A percentile compares a stretch with the other conserved stretches of the same genome.
Conservation (phyloP, 1,139 yeast species). For the Geotrichum siamense region DNA sequence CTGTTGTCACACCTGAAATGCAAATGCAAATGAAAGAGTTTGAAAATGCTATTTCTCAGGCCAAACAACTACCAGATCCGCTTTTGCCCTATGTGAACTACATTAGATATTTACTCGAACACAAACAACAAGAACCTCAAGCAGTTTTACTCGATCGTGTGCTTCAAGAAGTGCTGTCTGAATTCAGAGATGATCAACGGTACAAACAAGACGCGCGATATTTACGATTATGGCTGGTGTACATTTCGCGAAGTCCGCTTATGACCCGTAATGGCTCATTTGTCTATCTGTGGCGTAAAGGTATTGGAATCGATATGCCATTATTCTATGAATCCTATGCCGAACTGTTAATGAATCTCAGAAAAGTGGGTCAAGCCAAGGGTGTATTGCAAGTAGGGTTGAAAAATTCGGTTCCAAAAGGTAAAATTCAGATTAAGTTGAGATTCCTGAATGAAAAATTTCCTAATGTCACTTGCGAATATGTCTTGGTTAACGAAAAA, state of each 20-base stretch:
- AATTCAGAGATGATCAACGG: not conserved
- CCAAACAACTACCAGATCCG: conserved; percentile 58
- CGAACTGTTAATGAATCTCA: conserved; percentile 48
- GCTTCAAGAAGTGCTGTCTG: not conserved
- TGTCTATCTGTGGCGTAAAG: conserved; percentile 62
- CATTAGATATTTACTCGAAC: conserved; percentile 32
- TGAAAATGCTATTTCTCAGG: not conserved
- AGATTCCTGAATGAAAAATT: conserved; percentile 42
- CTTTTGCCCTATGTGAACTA: conserved; percentile 64
- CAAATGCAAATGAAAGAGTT: not conserved
- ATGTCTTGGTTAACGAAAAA: conserved; percentile 42
- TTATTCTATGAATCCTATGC: conserved; percentile 80
- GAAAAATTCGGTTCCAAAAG: conserved; percentile 55
- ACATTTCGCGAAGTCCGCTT: conserved; percentile 47
- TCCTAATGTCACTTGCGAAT: conserved; percentile 31
- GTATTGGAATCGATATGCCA: conserved; percentile 63
- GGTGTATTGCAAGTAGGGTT: conserved; percentile 60
- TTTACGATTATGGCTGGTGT: conserved; percentile 71
- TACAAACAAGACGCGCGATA: conserved; percentile 81
- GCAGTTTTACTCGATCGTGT: not conserved
- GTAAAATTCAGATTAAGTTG: conserved; percentile 46
- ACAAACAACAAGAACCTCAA: not conserved
- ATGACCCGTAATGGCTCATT: conserved; percentile 69
- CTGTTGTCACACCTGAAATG: not conserved
- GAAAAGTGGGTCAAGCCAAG: conserved; percentile 51